Conservation (phyloP, 1,284 basidiomycete species). For the Ceratobasidium sp. region DNA sequence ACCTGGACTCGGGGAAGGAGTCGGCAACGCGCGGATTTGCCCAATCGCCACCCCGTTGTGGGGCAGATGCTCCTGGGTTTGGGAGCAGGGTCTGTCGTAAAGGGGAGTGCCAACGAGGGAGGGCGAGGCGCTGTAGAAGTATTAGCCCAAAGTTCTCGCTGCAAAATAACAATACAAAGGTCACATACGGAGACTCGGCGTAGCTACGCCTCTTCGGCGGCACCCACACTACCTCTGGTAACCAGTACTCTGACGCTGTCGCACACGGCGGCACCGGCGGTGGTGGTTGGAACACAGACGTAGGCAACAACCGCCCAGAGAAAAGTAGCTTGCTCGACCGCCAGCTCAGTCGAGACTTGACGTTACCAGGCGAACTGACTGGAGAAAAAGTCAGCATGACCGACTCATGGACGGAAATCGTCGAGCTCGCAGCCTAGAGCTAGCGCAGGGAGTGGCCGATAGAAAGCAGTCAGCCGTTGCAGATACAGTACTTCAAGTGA, state of each 20-base stretch:
- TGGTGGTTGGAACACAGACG: slow-evolving; percentile 1
- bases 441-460: not conserved
- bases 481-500: not conserved
- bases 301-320: not conserved
- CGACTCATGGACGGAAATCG: not conserved
- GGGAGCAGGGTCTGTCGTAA: slow-evolving; percentile 25
- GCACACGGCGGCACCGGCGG: not conserved
- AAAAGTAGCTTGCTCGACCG: slow-evolving; percentile 6
- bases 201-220: slow-evolving; percentile 3
- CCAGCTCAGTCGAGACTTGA: slow-evolving; percentile 7
- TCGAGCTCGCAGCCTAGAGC: not conserved
- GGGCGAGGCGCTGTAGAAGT: not conserved
- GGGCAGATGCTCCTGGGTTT: not conserved
- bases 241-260: not conserved
- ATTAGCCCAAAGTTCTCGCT: not conserved
- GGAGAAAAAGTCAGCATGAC: slow-evolving; percentile 2
- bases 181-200: not conserved
- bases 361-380: not conserved
- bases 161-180: not conserved
- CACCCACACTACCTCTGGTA: slow-evolving; percentile 10
- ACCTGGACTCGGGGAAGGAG: not conserved
- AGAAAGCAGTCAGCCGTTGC: not conserved
- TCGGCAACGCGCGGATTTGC: slow-evolving; percentile 27
- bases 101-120: slow-evolving; percentile 28
- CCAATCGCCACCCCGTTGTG: slow-evolving; percentile 5